Base-by-base conservation (phyloP, 2,329 filamentous ascomycete genomes). In the Setomelanomma holmii region DNA sequence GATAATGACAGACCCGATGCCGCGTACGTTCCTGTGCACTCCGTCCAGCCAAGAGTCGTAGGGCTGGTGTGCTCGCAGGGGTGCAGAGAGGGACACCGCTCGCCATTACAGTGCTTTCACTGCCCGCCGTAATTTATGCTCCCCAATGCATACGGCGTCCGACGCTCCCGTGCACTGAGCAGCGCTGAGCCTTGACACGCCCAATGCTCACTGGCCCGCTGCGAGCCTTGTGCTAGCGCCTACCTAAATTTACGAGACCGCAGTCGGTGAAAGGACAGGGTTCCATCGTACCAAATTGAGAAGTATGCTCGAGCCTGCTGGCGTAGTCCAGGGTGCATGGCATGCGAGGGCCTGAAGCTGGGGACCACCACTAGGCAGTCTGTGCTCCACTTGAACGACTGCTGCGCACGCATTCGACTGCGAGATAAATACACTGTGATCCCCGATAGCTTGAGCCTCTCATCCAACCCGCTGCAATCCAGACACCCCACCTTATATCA, bases 401-500 rank as follows among this genome's bases (percentile, higher is more conserved):
- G 63, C n/a, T n/a, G n/a, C 64, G 61, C 54, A 67, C 53, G n/a
- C 22, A 53, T 55, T 38, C 44, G 52, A 65, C 56, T 53, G 63
- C 62, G 52, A 67, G 64, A 67, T 67, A 67, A 66, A 67, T 67
- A 67, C 61, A 66, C 61, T 57, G 52, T 57, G 48, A 45, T 60
- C 58, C 63, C 64, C 64, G 60, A 55, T 61, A 43, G 55, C 55
- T 51, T 59, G 33, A 63, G 53, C 55, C 67, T 67, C 64, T 50
- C 58, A 56, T 49, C 49, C 52, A 62, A 58, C 52, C 46, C 54
- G 52, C 56, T 59, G 46, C 45, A 30, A 53, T 24, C 52, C 45
- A 56, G 42, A 55, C 58, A 52, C 51, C 52, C 49, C 50, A 45
- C 53, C 22, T 16, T 43, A 36, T 58, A 58, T 64, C 27, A 61